phyloP scores from a whole-genome alignment of 257 asterid species.

The Jacaranda mimosifolia region DNA sequence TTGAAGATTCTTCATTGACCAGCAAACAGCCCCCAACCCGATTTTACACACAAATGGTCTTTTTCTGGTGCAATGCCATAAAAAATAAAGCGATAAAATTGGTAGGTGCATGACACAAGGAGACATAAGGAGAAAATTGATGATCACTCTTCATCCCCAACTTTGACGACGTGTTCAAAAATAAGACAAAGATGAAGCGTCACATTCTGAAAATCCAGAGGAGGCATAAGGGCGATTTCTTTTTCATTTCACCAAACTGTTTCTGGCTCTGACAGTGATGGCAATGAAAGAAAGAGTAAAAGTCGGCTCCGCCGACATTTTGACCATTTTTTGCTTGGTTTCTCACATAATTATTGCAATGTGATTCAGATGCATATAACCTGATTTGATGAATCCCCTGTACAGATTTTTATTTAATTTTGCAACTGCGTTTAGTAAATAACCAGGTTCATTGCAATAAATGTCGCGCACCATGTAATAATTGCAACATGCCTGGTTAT shows the following conservation, averaged over 20 bases:
- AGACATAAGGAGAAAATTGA: background rate
- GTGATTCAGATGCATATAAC: background rate
- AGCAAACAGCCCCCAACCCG: slow-evolving; percentile 24
- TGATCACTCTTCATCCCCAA: slow-evolving; percentile 7
- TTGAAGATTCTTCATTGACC: slow-evolving; percentile 56
- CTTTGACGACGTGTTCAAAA: slow-evolving; percentile 35
- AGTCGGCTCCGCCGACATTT: slow-evolving; percentile 34
- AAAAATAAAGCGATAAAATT: slow-evolving; percentile 12
- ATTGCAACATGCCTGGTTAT: too few relatives aligned
- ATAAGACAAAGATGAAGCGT: slow-evolving; percentile 3
- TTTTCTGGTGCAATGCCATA: background rate
- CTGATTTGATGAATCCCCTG: slow-evolving; percentile 24
- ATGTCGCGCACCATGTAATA: background rate
- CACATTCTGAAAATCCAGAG: background rate
- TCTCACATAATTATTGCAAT: slow-evolving; percentile 19
- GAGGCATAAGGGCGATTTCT: background rate
- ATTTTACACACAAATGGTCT: background rate
- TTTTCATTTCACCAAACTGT: background rate
- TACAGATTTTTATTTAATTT: slow-evolving; percentile 16
- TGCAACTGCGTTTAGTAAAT: background rate
- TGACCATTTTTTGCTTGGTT: slow-evolving; percentile 14
- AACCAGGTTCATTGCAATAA: background rate
- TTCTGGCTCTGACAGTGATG: slow-evolving; percentile 23
- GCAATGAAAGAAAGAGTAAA: background rate
- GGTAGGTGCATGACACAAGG: slow-evolving; percentile 16